These are phyloP conservation scores for Globisporangium middletonii DNA, from an alignment of 352 stramenopile species.

Conservation along the genomic window DNA sequence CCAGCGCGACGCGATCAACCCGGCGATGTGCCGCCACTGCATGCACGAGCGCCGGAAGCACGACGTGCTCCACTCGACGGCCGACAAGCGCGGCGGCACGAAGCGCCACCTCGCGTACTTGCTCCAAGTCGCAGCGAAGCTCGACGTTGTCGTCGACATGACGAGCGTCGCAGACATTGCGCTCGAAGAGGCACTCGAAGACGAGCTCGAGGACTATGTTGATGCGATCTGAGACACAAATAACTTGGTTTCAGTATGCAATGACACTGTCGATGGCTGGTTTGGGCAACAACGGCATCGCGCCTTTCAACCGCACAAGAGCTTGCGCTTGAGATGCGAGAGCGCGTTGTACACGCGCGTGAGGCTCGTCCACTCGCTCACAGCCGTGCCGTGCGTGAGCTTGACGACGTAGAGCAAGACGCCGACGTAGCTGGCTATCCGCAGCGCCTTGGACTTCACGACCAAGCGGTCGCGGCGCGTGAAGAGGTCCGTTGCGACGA, in stretches of 20 bases:
- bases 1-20: slow-evolving; percentile 61
- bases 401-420: slow-evolving; percentile 23
- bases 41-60: slow-evolving; percentile 71
- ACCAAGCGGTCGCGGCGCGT: not conserved
- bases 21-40: slow-evolving; percentile 67
- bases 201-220: slow-evolving; percentile 26
- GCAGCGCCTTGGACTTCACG: slow-evolving; percentile 7
- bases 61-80: slow-evolving; percentile 33
- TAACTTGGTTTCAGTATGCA: not conserved
- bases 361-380: not conserved
- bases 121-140: slow-evolving; percentile 37
- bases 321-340: not conserved
- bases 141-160: slow-evolving; percentile 50
- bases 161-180: slow-evolving; percentile 45
- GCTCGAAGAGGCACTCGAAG: slow-evolving; percentile 50
- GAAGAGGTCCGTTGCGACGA: slow-evolving; percentile 7
- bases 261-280: not conserved
- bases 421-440: slow-evolving; percentile 7
- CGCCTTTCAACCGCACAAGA: not conserved
- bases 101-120: slow-evolving; percentile 33
- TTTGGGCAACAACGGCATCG: no score
- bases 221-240: not conserved
- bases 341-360: not conserved
- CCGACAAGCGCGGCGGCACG: slow-evolving; percentile 27
- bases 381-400: not conserved